These are phyloP conservation scores for Bruguiera sexangula DNA, from an alignment of 345 rosid species.

Conservation along the genomic window DNA sequence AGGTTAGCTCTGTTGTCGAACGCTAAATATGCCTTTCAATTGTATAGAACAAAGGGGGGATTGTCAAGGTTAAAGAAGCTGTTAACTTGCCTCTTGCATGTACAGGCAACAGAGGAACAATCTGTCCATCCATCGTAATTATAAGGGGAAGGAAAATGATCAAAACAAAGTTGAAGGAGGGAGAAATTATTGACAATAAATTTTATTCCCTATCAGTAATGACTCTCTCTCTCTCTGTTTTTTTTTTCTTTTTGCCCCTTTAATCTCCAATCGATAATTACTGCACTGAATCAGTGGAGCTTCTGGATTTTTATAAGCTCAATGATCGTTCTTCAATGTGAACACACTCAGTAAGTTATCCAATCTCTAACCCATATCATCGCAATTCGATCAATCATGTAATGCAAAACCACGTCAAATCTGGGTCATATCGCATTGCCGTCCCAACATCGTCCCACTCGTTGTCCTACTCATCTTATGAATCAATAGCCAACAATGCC, in stretches of 20 bases:
- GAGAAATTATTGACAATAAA: background rate
- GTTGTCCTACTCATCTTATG: conserved; percentile 1
- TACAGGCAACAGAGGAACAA: background rate
- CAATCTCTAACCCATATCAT: background rate
- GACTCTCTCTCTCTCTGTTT: background rate
- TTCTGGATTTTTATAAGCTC: too few species aligned
- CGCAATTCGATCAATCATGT: background rate
- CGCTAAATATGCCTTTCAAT: too few species aligned
- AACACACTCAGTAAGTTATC: background rate
- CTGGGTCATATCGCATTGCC: conserved; percentile 14
- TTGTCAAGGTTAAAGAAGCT: too few species aligned
- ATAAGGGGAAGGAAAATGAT: background rate
- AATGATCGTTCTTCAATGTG: background rate
- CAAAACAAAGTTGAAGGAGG: background rate
- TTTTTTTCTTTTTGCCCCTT: too few species aligned
- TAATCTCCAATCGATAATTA: too few species aligned
- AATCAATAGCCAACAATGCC: conserved; percentile 25
- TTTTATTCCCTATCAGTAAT: conserved; percentile 1
- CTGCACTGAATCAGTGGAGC: too few species aligned
- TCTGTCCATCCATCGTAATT: background rate
- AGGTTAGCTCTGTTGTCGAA: too few species aligned
- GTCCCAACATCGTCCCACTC: background rate
- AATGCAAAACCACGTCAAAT: conserved; percentile 11
- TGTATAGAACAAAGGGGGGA: too few species aligned
- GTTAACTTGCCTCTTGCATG: too few species aligned